These are phyloP conservation scores for Microbotryum saponariae DNA, from an alignment of 1,284 basidiomycete species.

Conservation along the genomic window DNA sequence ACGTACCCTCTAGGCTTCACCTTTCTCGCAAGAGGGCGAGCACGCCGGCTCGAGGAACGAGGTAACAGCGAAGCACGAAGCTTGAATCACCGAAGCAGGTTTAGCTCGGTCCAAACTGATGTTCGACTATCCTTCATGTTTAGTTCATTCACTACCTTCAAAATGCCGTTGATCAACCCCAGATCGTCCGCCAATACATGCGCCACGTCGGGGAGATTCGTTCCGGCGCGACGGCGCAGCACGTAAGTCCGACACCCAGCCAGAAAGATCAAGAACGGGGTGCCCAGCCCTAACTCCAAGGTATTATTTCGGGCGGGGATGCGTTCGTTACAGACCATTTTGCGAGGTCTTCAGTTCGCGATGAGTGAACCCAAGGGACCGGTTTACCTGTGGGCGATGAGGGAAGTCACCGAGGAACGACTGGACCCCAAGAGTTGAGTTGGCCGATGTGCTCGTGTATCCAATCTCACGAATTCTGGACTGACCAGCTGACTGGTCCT, in stretches of 20 bases:
- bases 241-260: slow-evolving; percentile 4
- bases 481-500: no score
- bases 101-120: no score
- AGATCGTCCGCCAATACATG: slow-evolving; percentile 65
- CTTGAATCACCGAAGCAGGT: no score
- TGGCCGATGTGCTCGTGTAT: not conserved
- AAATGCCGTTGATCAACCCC: slow-evolving; percentile 57
- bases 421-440: slow-evolving; percentile 41
- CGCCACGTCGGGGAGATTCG: slow-evolving; percentile 54
- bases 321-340: slow-evolving; percentile 45
- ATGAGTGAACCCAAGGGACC: slow-evolving; percentile 60
- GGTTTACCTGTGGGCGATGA: slow-evolving; percentile 62
- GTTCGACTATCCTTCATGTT: no score
- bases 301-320: not conserved
- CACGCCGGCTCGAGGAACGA: slow-evolving; percentile 57
- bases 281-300: not conserved
- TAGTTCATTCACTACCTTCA: slow-evolving; percentile 61
- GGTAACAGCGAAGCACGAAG: no score
- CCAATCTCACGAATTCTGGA: no score
- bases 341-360: slow-evolving; percentile 56
- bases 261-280: not conserved
- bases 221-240: slow-evolving; percentile 43
- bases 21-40: slow-evolving; percentile 52
- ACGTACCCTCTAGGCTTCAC: slow-evolving; percentile 45
- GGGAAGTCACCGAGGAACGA: slow-evolving; percentile 61